Evolutionary conservation across 768 basidiomycete genomes (phyloP).

Genomic region (Lepiota subincarnata): DNA sequence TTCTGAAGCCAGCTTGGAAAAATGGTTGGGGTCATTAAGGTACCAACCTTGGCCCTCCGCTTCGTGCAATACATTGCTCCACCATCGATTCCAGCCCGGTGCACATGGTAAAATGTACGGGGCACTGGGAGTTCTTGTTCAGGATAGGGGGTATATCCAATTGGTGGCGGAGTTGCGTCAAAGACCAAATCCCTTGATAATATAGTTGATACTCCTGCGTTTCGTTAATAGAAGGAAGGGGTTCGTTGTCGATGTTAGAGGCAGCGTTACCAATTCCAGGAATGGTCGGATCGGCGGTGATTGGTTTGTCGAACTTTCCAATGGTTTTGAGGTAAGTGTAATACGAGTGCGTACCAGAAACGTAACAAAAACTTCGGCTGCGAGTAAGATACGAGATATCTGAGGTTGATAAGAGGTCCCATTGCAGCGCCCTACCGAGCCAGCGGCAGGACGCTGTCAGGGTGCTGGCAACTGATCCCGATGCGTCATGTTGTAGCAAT

Average conservation of each 20-base stretch:
- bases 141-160: background rate
- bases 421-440: too few relatives aligned
- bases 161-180: background rate
- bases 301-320: background rate
- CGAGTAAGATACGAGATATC: too few relatives aligned
- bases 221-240: background rate
- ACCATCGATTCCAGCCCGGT: background rate
- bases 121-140: background rate
- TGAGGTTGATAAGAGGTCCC: too few relatives aligned
- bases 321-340: background rate
- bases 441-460: too few relatives aligned
- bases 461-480: too few relatives aligned
- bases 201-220: background rate
- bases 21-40: background rate
- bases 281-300: too few relatives aligned
- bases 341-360: too few relatives aligned
- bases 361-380: too few relatives aligned
- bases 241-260: background rate
- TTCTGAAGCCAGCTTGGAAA: background rate
- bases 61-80: background rate
- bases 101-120: background rate
- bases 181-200: slow-evolving; percentile 1
- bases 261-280: background rate
- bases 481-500: too few relatives aligned
- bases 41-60: too few relatives aligned